Evolutionary conservation across 2,329 filamentous ascomycete genomes (phyloP).

Genomic region (Fusarium mangiferae): DNA sequence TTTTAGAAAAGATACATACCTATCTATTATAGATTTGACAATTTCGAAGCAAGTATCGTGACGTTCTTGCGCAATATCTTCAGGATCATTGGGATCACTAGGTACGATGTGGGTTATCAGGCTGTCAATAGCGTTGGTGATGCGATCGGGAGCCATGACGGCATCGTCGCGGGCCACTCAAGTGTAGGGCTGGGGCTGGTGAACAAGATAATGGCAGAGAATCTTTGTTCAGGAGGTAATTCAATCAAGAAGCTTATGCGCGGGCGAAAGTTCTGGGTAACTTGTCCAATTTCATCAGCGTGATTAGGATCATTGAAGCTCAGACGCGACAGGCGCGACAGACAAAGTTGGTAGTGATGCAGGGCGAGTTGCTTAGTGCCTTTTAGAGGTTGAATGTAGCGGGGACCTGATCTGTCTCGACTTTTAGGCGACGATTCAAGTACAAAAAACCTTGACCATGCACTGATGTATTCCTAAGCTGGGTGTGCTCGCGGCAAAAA

Average conservation of each 20-base stretch:
- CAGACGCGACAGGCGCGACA: constrained; percentile 45
- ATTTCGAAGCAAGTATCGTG: constrained; percentile 70
- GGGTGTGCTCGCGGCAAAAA: constrained; percentile 48
- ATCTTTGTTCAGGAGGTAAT: not conserved
- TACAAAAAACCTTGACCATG: constrained; percentile 42
- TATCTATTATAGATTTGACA: constrained; percentile 62
- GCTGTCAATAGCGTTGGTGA: constrained; percentile 82
- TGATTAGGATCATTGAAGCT: constrained; percentile 12
- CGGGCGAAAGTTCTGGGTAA: not conserved
- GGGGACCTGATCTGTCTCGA: constrained; percentile 10
- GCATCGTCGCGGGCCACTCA: constrained; percentile 55
- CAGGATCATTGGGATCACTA: constrained; percentile 70
- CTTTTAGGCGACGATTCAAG: not conserved
- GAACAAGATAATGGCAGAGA: not conserved
- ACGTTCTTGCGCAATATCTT: constrained; percentile 74
- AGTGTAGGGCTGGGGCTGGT: not conserved
- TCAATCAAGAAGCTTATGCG: not conserved
- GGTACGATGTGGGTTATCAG: constrained; percentile 81
- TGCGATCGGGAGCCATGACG: constrained; percentile 71
- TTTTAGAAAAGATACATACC: constrained; percentile 47
- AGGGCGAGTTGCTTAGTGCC: constrained; percentile 30
- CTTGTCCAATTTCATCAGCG: constrained; percentile 2
- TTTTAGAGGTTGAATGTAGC: constrained; percentile 31
- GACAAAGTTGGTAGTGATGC: constrained; percentile 33
- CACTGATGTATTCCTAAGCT: constrained; percentile 29